These are phyloP conservation scores for Aquilaria sinensis DNA, from an alignment of 345 rosid genomes.

Conservation along the genomic window DNA sequence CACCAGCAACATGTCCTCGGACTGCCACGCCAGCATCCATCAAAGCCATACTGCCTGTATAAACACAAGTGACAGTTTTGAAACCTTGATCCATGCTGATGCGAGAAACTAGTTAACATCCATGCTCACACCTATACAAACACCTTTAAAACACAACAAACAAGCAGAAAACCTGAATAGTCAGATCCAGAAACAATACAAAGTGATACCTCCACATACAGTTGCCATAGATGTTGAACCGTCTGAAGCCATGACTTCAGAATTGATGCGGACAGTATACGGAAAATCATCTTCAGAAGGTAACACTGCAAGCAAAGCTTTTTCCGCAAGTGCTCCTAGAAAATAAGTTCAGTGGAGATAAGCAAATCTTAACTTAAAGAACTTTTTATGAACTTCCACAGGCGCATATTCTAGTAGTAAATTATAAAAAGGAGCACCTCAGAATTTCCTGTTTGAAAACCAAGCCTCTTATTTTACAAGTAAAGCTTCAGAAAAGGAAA, in stretches of 20 bases:
- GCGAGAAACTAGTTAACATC: background rate
- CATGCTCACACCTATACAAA: background rate
- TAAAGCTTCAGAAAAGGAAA: slow-evolving; percentile 4
- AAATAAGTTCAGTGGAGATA: slow-evolving; percentile 13
- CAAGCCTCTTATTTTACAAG: background rate
- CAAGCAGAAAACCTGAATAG: background rate
- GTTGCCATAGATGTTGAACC: slow-evolving; percentile 99
- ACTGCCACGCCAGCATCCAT: slow-evolving; percentile 96
- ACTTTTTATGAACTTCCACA: background rate
- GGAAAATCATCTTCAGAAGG: slow-evolving; percentile 82
- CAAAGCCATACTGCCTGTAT: slow-evolving; percentile 94
- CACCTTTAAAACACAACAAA: slow-evolving; percentile 6
- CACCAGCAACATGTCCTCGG: slow-evolving; percentile 90
- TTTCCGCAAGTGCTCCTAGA: slow-evolving; percentile 94
- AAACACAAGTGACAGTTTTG: slow-evolving; percentile 1
- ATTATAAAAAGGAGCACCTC: background rate
- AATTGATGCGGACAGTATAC: slow-evolving; percentile 77
- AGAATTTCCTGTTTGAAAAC: background rate
- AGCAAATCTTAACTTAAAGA: background rate
- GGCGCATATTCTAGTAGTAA: background rate
- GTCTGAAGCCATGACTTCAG: slow-evolving; percentile 98
- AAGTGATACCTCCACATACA: slow-evolving; percentile 80
- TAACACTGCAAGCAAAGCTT: slow-evolving; percentile 84
- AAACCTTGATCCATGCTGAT: no score
- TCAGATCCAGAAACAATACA: background rate